Percentiles rank a stretch among this genome's conserved stretches.
Conservation (phyloP, 148 eudicot species). For the Camellia sinensis region DNA sequence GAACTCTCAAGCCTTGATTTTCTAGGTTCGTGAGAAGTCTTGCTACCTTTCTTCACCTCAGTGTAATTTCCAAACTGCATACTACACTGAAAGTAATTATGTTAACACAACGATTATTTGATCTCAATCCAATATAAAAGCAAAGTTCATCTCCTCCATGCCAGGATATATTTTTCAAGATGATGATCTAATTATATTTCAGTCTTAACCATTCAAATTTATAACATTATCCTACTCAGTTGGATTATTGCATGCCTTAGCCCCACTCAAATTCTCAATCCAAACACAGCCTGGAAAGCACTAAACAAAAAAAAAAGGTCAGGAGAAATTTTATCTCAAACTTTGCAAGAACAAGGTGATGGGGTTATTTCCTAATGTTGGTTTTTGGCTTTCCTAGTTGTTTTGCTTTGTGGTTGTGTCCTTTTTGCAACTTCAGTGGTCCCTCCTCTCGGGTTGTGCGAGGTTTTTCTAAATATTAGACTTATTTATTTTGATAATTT, state of each 20-base stretch:
- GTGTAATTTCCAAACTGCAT: conserved; percentile 7
- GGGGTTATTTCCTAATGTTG: no score
- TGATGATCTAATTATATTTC: neutral
- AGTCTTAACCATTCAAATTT: neutral
- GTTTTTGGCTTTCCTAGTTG: no score
- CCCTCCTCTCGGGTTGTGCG: no score
- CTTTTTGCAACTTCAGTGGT: no score
- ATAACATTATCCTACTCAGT: neutral
- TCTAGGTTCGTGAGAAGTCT: conserved; percentile 9
- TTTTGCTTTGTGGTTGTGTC: no score
- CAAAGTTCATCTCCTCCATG: neutral
- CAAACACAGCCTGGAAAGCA: no score
- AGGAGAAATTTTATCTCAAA: no score
- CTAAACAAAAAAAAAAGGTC: no score
- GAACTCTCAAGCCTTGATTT: conserved; percentile 27
- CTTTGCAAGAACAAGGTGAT: no score
- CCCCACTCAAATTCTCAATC: neutral
- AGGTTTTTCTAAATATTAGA: no score
- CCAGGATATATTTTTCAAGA: neutral
- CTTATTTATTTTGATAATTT: no score
- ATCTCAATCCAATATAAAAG: neutral
- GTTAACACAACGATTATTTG: neutral
- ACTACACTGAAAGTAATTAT: conserved; percentile 28
- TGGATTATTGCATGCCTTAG: neutral
- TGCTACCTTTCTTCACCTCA: conserved; percentile 22